Percentiles rank a stretch among this genome's conserved stretches.
phyloP scores from a whole-genome alignment of 352 stramenopile genomes.

The Phytophthora rubi region DNA sequence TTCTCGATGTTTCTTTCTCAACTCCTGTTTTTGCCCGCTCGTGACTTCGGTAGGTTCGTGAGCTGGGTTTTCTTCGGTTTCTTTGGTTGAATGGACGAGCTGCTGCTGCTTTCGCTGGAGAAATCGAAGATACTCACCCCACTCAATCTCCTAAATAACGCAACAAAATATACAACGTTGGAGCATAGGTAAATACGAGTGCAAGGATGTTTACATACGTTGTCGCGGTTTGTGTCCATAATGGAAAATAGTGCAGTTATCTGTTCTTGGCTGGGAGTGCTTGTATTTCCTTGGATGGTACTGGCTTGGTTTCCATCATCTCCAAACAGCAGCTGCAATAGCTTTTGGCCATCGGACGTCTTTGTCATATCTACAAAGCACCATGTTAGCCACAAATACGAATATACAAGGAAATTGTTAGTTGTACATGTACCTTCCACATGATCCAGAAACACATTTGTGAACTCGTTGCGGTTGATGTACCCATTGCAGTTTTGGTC shows the following conservation, averaged over 20 bases:
- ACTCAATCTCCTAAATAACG: constrained; percentile 47
- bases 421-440: constrained; percentile 36
- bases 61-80: neutral
- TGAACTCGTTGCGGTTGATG: constrained; percentile 71
- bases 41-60: constrained; percentile 5
- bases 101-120: constrained; percentile 30
- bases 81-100: neutral
- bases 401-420: neutral
- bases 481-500: constrained; percentile 59
- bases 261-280: constrained; percentile 9
- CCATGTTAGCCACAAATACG: neutral
- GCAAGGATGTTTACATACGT: constrained; percentile 33
- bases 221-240: constrained; percentile 59
- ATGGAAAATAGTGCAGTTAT: constrained; percentile 49
- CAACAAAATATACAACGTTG: neutral
- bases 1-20: constrained; percentile 40
- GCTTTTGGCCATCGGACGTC: constrained; percentile 46
- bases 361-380: constrained; percentile 39
- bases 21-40: constrained; percentile 24
- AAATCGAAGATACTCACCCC: constrained; percentile 66
- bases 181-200: neutral
- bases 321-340: constrained; percentile 47
- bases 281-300: neutral
- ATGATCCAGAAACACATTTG: constrained; percentile 44
- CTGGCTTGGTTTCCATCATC: constrained; percentile 8